Conservation (phyloP, 371 early-diverging fungal species). For the Mucor plumbeus region DNA sequence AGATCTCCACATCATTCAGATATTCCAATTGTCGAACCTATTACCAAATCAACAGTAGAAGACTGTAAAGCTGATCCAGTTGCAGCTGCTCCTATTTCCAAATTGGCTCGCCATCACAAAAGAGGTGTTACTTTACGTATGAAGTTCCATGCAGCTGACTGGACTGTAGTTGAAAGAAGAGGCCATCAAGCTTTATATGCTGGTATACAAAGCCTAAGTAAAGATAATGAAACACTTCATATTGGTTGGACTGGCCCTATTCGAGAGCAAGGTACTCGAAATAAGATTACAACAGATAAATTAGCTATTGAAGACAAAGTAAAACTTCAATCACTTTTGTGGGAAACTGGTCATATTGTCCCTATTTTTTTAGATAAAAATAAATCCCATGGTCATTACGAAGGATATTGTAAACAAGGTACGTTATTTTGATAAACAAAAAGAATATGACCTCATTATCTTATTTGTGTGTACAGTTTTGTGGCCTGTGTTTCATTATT, state of each 20-base stretch:
- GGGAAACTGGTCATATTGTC: slow-evolving; percentile 58
- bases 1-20: not conserved
- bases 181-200: slow-evolving; percentile 83
- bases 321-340: slow-evolving; percentile 46
- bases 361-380: slow-evolving; percentile 82
- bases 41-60: not conserved
- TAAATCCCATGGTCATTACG: slow-evolving; percentile 79
- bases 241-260: slow-evolving; percentile 77
- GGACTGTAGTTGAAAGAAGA: slow-evolving; percentile 52
- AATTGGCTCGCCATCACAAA: slow-evolving; percentile 41
- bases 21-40: not conserved
- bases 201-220: slow-evolving; percentile 64
- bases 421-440: slow-evolving; percentile 18
- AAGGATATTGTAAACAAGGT: slow-evolving; percentile 92
- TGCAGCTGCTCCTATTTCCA: slow-evolving; percentile 41
- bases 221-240: slow-evolving; percentile 61
- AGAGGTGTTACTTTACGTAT: slow-evolving; percentile 44
- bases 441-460: slow-evolving; percentile 5
- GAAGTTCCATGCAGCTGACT: slow-evolving; percentile 42
- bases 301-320: slow-evolving; percentile 50
- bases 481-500: slow-evolving; percentile 99
- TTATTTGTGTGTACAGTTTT: slow-evolving; percentile 50
- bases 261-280: slow-evolving; percentile 45
- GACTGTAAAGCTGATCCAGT: slow-evolving; percentile 14
- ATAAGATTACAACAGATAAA: slow-evolving; percentile 24